Evolutionary conservation across 192 early-diverging fungal species (phyloP).

Genomic region (Dimargaris verticillata): DNA sequence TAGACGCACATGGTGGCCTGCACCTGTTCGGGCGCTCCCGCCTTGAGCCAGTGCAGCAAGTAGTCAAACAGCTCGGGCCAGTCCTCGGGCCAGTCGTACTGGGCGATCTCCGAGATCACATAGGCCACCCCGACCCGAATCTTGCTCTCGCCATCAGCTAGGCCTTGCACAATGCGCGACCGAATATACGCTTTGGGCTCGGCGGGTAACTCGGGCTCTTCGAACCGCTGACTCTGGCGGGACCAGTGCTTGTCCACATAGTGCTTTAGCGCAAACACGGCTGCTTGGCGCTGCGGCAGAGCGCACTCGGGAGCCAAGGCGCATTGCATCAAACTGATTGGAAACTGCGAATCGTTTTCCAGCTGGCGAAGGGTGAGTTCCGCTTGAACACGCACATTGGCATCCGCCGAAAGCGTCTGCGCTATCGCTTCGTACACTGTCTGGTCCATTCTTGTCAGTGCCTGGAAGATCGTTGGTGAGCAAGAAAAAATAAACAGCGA

Average conservation of each 20-base stretch:
- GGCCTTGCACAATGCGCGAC: neutral
- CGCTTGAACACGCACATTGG: conserved; percentile 41
- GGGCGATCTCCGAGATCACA: conserved; percentile 73
- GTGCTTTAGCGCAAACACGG: conserved; percentile 50
- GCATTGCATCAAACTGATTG: conserved; percentile 48
- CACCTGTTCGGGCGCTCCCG: conserved; percentile 47
- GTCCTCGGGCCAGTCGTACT: conserved; percentile 81
- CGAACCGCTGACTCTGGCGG: neutral
- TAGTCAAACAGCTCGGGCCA: conserved; percentile 81
- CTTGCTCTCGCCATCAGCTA: neutral
- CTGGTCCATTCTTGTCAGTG: no score
- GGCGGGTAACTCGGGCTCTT: neutral
- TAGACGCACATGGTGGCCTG: conserved; percentile 77
- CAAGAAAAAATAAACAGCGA: no score
- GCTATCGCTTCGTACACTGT: conserved; percentile 52
- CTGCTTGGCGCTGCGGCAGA: conserved; percentile 48
- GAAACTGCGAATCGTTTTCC: conserved; percentile 35
- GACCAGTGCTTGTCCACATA: conserved; percentile 63
- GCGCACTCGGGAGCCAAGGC: conserved; percentile 40
- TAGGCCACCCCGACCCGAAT: conserved; percentile 31
- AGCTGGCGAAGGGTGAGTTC: conserved; percentile 55
- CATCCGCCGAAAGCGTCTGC: conserved; percentile 47
- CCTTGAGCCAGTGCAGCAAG: conserved; percentile 46
- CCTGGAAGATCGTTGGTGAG: no score
- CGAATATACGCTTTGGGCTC: neutral